Evolutionary conservation across 805 yeast species (phyloP).

Genomic region (Wickerhamomyces pijperi): DNA sequence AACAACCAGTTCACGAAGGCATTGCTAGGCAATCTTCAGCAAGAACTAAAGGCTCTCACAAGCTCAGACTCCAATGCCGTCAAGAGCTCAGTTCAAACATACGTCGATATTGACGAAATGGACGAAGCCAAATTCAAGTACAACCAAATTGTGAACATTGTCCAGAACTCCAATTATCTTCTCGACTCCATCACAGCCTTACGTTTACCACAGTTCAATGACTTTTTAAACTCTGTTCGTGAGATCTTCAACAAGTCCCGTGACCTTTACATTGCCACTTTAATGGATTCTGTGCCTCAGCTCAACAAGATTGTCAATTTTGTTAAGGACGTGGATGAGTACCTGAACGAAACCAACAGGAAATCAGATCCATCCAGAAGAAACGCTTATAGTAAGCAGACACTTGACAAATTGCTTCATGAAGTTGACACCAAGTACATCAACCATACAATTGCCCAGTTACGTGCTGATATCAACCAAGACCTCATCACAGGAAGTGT

Average conservation of each 20-base stretch:
- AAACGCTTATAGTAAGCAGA: conserved; percentile 52
- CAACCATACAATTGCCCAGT: conserved; percentile 37
- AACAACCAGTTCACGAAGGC: conserved; percentile 20
- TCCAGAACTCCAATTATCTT: conserved; percentile 44
- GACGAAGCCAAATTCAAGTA: conserved; percentile 22
- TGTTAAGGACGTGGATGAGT: conserved; percentile 49
- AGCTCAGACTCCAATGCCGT: background rate
- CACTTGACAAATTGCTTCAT: conserved; percentile 43
- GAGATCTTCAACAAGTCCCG: conserved; percentile 20
- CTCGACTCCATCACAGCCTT: conserved; percentile 27
- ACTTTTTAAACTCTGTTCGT: conserved; percentile 13
- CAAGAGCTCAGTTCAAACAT: conserved; percentile 4
- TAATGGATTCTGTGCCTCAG: conserved; percentile 30
- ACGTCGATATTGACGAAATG: conserved; percentile 10
- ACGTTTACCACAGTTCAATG: conserved; percentile 6
- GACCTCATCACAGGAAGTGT: conserved; percentile 28
- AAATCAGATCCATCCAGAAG: conserved; percentile 40
- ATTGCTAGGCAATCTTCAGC: conserved; percentile 20
- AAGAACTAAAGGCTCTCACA: conserved; percentile 4
- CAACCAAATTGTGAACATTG: conserved; percentile 32
- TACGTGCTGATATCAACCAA: conserved; percentile 43
- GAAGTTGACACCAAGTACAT: conserved; percentile 52
- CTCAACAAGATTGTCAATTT: conserved; percentile 62
- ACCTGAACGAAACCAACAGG: conserved; percentile 24
- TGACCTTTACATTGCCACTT: conserved; percentile 33